A percentile compares a stretch with the other conserved stretches of the same genome.
These are phyloP conservation scores for Aspergillus sclerotiicarbonarius DNA, from an alignment of 495 filamentous ascomycete genomes.

Conservation along the genomic window DNA sequence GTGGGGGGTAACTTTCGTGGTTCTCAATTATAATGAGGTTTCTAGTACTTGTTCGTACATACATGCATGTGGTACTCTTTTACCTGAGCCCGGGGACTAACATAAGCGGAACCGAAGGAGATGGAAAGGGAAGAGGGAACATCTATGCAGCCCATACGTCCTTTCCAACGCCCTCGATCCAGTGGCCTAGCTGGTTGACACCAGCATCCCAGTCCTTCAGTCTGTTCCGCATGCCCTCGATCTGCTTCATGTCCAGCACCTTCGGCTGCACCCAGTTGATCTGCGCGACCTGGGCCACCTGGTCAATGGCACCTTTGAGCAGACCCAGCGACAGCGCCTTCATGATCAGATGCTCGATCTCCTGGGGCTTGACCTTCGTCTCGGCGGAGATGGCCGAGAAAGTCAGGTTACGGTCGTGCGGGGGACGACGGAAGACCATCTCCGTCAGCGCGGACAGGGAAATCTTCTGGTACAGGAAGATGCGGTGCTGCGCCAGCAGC, in stretches of 20 bases:
- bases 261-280: constrained; percentile 99
- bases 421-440: constrained; percentile 91
- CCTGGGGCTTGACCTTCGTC: constrained; percentile 84
- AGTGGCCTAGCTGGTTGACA: constrained; percentile 90
- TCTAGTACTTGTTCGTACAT: constrained; percentile 22
- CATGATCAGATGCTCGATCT: constrained; percentile 98
- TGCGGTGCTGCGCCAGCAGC: constrained; percentile 73
- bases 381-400: constrained; percentile 84
- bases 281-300: constrained; percentile 88
- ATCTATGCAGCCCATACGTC: constrained; percentile 84
- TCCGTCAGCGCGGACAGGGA: constrained; percentile 93
- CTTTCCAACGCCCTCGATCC: constrained; percentile 86
- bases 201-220: constrained; percentile 93
- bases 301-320: constrained; percentile 89
- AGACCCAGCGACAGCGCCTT: constrained; percentile 92
- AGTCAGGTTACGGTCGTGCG: constrained; percentile 90
- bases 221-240: constrained; percentile 85
- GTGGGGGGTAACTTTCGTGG: not conserved
- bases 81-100: constrained; percentile 16
- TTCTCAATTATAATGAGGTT: constrained; percentile 12
- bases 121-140: constrained; percentile 14
- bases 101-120: constrained; percentile 3
- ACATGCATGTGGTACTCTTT: constrained; percentile 24
- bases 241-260: constrained; percentile 92
- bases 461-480: constrained; percentile 94